Evolutionary conservation across 2,329 filamentous ascomycete species (phyloP), one percentile per base, ranked within the genome.

Genomic region (Monosporascus sp.): DNA sequence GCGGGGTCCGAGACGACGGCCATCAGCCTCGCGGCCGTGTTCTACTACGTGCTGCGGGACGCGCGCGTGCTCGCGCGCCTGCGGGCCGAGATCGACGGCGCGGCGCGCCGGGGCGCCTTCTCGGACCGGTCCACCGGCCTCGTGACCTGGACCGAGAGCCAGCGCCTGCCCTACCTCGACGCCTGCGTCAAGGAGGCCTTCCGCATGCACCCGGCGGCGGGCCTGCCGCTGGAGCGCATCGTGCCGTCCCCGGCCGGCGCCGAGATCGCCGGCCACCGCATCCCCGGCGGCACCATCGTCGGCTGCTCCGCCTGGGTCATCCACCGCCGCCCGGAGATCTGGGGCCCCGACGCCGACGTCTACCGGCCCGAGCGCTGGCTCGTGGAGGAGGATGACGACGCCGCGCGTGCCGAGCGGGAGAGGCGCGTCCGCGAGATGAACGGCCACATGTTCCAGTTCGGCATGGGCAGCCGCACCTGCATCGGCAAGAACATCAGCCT

Each of bases 1-100:
- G 89, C 89, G 0, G 88, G 89, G 3, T 87, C 82, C 2, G 89
- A 94, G 69, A 93, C 89, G 0, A 93, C 89, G 0, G 88, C 87
- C 39, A 92, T 92, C 64, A 83, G 81, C 7, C 76, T 92, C 0
- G 81, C 81, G 6, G 78, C 84, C 7, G 80, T 91, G 0, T 89
- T 93, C 63, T 92, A 92, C 70, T 85, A 84, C 67, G 71, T 92
- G 3, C 75, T 91, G 37, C 85, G 85, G 63, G 81, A 84, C 61
- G 84, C 85, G 0, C 38, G 60, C 0, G 76, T 76, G 15, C 79
- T 88, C 55, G 64, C 67, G 3, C 77, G 77, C 39, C 71, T 90
- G 51, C 78, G 80, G 62, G 60, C 70, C 1, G 88, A 91, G 65
- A 67, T 91, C 0, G 86, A 90, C 62, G 72, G 72, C 0, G 82